Base-by-base conservation (phyloP, 495 filamentous ascomycete genomes). In the Tetracladium marchalianum region DNA sequence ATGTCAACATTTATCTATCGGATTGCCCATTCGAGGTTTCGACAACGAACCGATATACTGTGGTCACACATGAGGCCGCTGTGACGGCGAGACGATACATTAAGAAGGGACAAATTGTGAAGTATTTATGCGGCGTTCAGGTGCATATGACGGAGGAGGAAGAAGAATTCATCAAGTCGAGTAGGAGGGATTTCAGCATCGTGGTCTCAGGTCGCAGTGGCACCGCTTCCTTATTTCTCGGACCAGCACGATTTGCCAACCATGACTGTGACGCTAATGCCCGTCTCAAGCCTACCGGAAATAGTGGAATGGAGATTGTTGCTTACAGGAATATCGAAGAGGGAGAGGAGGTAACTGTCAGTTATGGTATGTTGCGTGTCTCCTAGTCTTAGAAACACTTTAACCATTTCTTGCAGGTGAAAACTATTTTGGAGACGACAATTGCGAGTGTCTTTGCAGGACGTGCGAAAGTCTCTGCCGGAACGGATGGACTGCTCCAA, bases 211-310 rank as follows among this genome's bases (percentile, higher is more conserved):
- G 86, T 56, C 75, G 92, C 31, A 88, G 89, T 54, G 92, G 92
- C 59, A 81, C 77, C 12, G 82, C 90, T 7, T 89, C 84, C 11
- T 69, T 97, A 15, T 94, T 99, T 52, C 79, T 99, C 54, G 92
- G 92, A 1, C 92, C 92, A 15, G 92, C 93, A 35, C 80, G 92
- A 32, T 96, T 99, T 56, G 85, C 90, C 15, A 99, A 99, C 56
- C 92, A 99, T 62, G 92, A 99, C 63, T 99, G 92, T 62, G 77
- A 85, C 52, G 87, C 93, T 19, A 99, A 97, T 69, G 88, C 88
- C 4, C 73, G 80, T 56, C 70, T 99, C 47, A 78, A 83, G 50
- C 95, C 87, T 13, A 78, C 75, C 24, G 85, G 87, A 22, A 77
- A 79, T 32, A 82, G 88, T 52, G 87, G 89, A 31, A 95, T 99